Evolutionary conservation across 2,329 filamentous ascomycete genomes (phyloP), one percentile per base, ranked within the genome.

Genomic region (Venturiaceae sp.): DNA sequence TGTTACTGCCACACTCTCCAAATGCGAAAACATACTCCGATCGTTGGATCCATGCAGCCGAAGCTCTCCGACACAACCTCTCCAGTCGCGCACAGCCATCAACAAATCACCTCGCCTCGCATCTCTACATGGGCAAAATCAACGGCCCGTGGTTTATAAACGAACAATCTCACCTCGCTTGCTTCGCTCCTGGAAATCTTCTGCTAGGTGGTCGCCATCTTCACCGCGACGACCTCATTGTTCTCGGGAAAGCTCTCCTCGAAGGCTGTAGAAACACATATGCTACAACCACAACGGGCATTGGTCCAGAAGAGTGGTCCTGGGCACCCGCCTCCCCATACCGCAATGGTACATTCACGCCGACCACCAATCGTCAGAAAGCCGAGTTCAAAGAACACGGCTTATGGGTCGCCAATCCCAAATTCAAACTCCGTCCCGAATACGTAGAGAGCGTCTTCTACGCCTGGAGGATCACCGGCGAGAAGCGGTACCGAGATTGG

Each of bases 371-470:
- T 9, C 66, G 70, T 0, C 64, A 69, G 28, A 61, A 64, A 50
- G 54, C 60, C 14, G 69, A 75, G 58, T 66, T 69, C 56, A 59
- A 60, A 13, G 56, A 59, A 1, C 61, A 59, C 41, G 72, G 70
- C 26, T 69, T 72, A 62, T 74, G 71, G 71, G 62, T 65, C 13
- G 64, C 61, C 2, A 63, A 73, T 34, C 55, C 70, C 9, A 23
- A 58, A 16, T 74, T 69, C 63, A 67, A 67, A 37, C 69, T 71
- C 16, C 66, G 72, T 1, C 71, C 72, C 3, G 71, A 74, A 63
- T 74, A 74, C 56, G 66, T 73, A 3, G 72, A 74, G 58, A 67
- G 65, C 4, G 60, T 75, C 9, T 75, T 75, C 64, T 72, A 73
- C 58, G 72, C 70, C 6, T 74, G 67, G 64, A 70, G 72, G 58